phyloP scores from a whole-genome alignment of 1,284 basidiomycete species.

The Pseudozyma sp. region DNA sequence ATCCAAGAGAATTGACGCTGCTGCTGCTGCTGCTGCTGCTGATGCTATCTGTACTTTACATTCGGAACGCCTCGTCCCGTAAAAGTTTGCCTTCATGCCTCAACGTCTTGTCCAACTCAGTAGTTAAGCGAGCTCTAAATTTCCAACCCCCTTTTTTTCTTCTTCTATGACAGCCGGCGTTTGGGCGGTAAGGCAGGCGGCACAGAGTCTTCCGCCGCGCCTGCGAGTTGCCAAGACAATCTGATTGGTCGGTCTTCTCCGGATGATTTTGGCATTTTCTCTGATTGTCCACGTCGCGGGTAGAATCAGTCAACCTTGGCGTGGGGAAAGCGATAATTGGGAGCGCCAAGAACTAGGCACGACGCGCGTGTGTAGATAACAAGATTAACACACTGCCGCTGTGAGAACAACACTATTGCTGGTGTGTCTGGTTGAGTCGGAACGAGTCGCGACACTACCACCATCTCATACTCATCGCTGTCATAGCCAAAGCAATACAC shows the following conservation, averaged over 20 bases:
- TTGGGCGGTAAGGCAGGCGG: no score
- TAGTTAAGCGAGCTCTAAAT: neutral
- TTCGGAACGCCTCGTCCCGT: neutral
- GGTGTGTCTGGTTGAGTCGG: neutral
- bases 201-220: no score
- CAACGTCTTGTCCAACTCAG: neutral
- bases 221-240: neutral
- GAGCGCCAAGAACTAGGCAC: neutral
- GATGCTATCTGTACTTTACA: neutral
- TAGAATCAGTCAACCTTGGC: neutral
- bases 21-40: no score
- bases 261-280: neutral
- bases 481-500: neutral
- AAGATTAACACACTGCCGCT: neutral
- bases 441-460: neutral
- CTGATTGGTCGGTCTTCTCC: constrained; percentile 31
- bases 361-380: neutral
- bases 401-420: neutral
- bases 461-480: neutral
- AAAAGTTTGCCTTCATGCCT: neutral
- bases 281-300: neutral
- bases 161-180: neutral
- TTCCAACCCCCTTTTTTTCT: neutral
- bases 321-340: neutral
- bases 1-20: no score